Evolutionary conservation across 2,329 filamentous ascomycete species (phyloP), one percentile per base, ranked within the genome.

Genomic region (Phaeosphaeriaceae sp.): DNA sequence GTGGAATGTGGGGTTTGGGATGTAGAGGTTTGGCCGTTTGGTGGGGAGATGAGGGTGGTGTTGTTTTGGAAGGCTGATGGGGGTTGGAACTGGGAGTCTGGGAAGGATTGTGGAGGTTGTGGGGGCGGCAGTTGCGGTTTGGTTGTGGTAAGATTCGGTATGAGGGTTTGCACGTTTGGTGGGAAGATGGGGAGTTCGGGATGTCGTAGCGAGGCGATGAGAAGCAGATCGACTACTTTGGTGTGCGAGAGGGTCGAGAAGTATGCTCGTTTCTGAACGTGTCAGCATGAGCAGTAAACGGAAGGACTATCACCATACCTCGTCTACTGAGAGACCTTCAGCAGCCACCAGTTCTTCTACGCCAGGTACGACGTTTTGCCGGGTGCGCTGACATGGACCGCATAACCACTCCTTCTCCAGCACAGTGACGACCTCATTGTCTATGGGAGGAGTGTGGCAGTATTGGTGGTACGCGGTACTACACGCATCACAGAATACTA

Each of bases 401-500:
- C 91, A 95, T 70, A 88, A 86, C 91, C 91, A 95, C 63, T 88
- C 86, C 58, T 86, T 86, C 61, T 86, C 85, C 62, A 88, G 82
- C 59, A 91, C 85, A 36, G 83, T 83, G 48, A 93, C 85, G 20
- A 90, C 86, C 19, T 89, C 86, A 60, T 89, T 85, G n/a, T 85
- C 83, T 59, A 96, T 91, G 9, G 85, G 84, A 1, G 91, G 91
- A 57, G 91, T 85, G 74, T 96, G 91, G 70, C 92, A 96, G 68
- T 87, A 86, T 74, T 93, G 91, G 76, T 96, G 92, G 85, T 92
- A 96, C 44, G 88, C 86, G 27, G 84, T 83, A 73, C 92, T 91
- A 80, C 92, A 96, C 17, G 88, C 88, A 76, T 94, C 91, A 79
- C 92, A 96, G 76, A 93, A 92, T 2, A 95, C 91, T 72, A 96